These are phyloP conservation scores for Boletus fagicola DNA, from an alignment of 768 basidiomycete species.

Conservation along the genomic window DNA sequence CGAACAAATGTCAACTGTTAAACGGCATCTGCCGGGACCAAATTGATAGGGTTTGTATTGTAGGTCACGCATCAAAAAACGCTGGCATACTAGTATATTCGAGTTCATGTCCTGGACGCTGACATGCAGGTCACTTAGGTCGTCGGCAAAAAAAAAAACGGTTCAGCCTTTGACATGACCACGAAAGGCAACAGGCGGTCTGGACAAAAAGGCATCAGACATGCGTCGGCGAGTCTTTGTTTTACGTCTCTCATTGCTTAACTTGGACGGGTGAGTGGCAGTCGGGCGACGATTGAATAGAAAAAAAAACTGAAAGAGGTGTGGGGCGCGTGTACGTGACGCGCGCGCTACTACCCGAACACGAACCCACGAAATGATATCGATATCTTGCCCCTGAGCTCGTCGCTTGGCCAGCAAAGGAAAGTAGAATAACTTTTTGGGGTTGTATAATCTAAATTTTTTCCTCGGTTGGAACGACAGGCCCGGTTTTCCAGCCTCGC, in stretches of 20 bases:
- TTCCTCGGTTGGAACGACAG: slow-evolving; percentile 5
- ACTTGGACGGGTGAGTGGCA: slow-evolving; percentile 1
- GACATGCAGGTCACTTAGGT: background rate
- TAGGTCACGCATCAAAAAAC: background rate
- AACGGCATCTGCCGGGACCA: slow-evolving; percentile 6
- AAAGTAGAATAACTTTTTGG: slow-evolving; percentile 6
- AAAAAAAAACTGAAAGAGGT: slow-evolving; percentile 18
- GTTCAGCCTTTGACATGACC: background rate
- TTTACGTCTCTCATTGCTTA: slow-evolving; percentile 20
- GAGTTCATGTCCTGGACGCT: too few species aligned
- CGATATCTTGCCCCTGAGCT: background rate
- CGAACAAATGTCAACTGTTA: slow-evolving; percentile 3
- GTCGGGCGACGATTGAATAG: slow-evolving; percentile 14
- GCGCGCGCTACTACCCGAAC: slow-evolving; percentile 19
- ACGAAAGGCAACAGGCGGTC: background rate
- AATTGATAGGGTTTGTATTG: background rate
- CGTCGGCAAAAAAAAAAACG: background rate
- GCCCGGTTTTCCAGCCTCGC: slow-evolving; percentile 4
- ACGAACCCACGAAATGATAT: background rate
- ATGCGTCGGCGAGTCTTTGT: slow-evolving; percentile 24
- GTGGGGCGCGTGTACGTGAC: slow-evolving; percentile 1
- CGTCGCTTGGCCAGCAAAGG: slow-evolving; percentile 15
- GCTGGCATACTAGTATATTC: background rate
- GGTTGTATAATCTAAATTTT: background rate
- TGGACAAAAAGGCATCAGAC: background rate